Percentiles rank a stretch among this genome's conserved stretches.
These are phyloP conservation scores for Talaromyces sp. DNA, from an alignment of 2,329 filamentous ascomycete species.

Conservation along the genomic window DNA sequence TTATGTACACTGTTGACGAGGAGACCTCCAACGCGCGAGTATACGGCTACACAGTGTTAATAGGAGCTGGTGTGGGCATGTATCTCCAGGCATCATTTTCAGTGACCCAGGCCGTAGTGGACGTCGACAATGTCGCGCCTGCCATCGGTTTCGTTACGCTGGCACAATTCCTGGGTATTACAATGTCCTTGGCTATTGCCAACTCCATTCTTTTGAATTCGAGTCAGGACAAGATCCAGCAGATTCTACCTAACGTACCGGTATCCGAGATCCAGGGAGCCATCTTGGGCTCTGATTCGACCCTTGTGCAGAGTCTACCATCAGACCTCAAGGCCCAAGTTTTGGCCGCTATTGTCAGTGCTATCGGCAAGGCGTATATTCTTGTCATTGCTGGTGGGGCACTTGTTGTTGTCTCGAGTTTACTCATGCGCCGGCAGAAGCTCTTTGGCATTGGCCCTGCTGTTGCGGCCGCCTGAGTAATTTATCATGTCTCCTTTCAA, in stretches of 20 bases:
- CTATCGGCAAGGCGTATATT: not conserved
- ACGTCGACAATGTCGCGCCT: not conserved
- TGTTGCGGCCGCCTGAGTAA: not conserved
- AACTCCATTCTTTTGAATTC: not conserved
- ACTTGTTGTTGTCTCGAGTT: not conserved
- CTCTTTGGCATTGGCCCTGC: not conserved
- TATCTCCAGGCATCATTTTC: slow-evolving; percentile 26
- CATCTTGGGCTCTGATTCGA: not conserved
- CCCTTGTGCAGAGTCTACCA: not conserved
- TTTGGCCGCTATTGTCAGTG: not conserved
- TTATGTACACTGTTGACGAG: slow-evolving; percentile 24
- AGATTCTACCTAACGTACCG: slow-evolving; percentile 2
- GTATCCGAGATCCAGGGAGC: not conserved
- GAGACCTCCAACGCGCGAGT: slow-evolving; percentile 23
- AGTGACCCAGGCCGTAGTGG: slow-evolving; percentile 23
- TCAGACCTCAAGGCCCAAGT: not conserved
- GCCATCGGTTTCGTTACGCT: slow-evolving; percentile 14
- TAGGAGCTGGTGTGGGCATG: slow-evolving; percentile 27
- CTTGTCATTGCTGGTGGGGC: not conserved
- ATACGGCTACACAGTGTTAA: slow-evolving; percentile 29
- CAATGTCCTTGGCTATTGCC: slow-evolving; percentile 7
- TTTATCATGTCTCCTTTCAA: not conserved
- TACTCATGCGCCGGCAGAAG: not conserved
- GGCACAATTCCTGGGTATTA: slow-evolving; percentile 3
- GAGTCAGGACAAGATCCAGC: not conserved